Conservation (phyloP, 2,329 filamentous ascomycete species). For the Paecilomyces sp. region DNA sequence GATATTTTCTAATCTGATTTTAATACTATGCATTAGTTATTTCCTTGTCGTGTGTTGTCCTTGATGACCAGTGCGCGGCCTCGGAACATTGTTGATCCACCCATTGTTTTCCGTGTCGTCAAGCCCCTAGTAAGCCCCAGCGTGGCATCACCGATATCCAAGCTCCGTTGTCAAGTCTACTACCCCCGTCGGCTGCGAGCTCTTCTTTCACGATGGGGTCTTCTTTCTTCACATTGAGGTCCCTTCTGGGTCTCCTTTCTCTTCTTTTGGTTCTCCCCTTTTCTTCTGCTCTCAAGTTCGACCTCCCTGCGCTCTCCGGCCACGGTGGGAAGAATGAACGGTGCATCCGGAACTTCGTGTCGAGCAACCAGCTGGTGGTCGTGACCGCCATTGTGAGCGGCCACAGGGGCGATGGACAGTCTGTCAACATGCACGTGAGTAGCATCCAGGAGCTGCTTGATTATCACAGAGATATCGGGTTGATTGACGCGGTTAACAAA, state of each 20-base stretch:
- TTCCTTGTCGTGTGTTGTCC: background rate
- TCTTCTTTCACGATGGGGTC: conserved; percentile 21
- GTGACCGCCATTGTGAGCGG: conserved; percentile 86
- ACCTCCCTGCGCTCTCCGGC: conserved; percentile 63
- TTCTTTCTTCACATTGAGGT: conserved; percentile 22
- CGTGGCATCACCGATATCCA: conserved; percentile 27
- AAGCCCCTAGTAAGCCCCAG: conserved; percentile 19
- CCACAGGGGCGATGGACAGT: conserved; percentile 83
- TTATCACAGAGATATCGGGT: background rate
- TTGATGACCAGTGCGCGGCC: background rate
- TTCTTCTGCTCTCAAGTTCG: conserved; percentile 77
- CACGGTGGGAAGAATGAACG: conserved; percentile 63
- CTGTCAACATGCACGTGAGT: conserved; percentile 87
- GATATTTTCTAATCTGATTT: no score
- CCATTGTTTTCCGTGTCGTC: background rate
- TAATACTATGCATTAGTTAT: background rate
- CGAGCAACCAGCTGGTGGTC: conserved; percentile 85
- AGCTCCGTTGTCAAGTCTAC: conserved; percentile 7
- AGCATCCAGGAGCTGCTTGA: background rate
- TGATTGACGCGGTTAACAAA: background rate
- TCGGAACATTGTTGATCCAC: conserved; percentile 25
- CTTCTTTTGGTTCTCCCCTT: conserved; percentile 25
- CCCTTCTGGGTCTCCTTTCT: conserved; percentile 24
- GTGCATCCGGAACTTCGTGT: conserved; percentile 95
- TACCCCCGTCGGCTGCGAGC: conserved; percentile 8